A percentile compares a stretch with the other conserved stretches of the same genome.
Evolutionary conservation across 2,329 filamentous ascomycete species (phyloP).

Genomic region (Zymoseptoria ardabiliae): DNA sequence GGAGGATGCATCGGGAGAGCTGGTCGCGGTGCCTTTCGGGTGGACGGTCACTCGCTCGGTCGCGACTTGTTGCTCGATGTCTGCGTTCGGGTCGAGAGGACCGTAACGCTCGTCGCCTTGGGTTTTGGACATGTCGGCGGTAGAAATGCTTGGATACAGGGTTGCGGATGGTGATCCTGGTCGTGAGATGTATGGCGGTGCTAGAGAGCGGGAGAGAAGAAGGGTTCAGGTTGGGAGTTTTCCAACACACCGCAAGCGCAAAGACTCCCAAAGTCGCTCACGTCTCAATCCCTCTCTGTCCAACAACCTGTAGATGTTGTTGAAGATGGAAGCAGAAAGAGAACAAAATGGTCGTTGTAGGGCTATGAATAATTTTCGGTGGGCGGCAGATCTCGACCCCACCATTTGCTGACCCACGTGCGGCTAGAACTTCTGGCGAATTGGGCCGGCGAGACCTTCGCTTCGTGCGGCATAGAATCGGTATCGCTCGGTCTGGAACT

Average conservation of each 20-base stretch:
- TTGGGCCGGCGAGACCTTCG: neutral
- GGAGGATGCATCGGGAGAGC: slow-evolving; percentile 15
- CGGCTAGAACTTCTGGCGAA: neutral
- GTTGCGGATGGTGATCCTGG: neutral
- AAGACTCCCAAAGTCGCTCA: slow-evolving; percentile 53
- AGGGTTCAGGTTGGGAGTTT: no score
- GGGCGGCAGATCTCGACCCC: neutral
- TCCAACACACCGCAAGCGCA: slow-evolving; percentile 42
- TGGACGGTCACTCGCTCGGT: slow-evolving; percentile 26
- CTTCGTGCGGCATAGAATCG: neutral
- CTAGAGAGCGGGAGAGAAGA: neutral
- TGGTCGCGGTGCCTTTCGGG: slow-evolving; percentile 24
- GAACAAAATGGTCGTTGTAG: neutral
- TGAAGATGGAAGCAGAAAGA: neutral
- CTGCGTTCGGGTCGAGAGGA: slow-evolving; percentile 4
- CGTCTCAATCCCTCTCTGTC: slow-evolving; percentile 1
- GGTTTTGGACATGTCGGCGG: slow-evolving; percentile 5
- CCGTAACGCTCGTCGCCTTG: slow-evolving; percentile 9
- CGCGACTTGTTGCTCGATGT: slow-evolving; percentile 11
- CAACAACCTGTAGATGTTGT: slow-evolving; percentile 3
- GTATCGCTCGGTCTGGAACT: neutral
- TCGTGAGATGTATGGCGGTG: neutral
- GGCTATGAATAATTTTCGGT: slow-evolving; percentile 1
- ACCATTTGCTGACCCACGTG: neutral
- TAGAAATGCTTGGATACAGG: neutral